Conservation (phyloP, 2,329 filamentous ascomycete genomes). For the Ambrosiella beaveri region DNA sequence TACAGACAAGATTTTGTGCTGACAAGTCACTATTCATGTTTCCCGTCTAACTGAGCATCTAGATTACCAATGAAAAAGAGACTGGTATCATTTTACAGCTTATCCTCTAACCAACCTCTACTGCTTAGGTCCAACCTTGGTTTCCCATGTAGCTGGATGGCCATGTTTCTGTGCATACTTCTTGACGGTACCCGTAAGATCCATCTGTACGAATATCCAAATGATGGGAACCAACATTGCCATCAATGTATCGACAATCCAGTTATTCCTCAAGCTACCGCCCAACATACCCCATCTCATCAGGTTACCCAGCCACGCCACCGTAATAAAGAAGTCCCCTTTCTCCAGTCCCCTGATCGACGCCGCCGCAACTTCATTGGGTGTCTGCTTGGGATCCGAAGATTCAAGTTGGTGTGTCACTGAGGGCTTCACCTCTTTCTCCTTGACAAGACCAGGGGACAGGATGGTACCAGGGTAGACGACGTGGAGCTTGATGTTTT, state of each 20-base stretch:
- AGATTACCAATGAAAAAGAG: too few species aligned
- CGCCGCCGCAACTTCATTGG: constrained; percentile 55
- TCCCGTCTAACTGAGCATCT: too few species aligned
- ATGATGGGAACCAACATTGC: constrained; percentile 34
- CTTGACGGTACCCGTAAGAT: constrained; percentile 40
- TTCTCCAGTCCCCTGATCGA: constrained; percentile 60
- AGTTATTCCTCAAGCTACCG: constrained; percentile 39
- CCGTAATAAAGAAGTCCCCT: constrained; percentile 65
- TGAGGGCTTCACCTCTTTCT: constrained; percentile 63
- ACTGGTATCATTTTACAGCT: background rate
- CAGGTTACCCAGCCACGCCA: constrained; percentile 51
- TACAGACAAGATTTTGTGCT: too few species aligned
- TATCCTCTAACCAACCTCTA: background rate
- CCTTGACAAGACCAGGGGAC: constrained; percentile 54
- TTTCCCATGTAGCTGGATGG: constrained; percentile 33
- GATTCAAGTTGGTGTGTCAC: constrained; percentile 68
- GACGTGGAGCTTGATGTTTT: constrained; percentile 62
- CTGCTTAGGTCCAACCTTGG: constrained; percentile 9
- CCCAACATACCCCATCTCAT: constrained; percentile 49
- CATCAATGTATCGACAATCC: constrained; percentile 41
- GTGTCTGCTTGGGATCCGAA: constrained; percentile 61
- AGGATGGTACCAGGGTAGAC: constrained; percentile 74
- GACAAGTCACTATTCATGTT: too few species aligned
- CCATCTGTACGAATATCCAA: constrained; percentile 39
- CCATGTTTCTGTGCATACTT: constrained; percentile 40